phyloP scores from a whole-genome alignment of 176 grass and related monocot species.

The Juncus effusus region DNA sequence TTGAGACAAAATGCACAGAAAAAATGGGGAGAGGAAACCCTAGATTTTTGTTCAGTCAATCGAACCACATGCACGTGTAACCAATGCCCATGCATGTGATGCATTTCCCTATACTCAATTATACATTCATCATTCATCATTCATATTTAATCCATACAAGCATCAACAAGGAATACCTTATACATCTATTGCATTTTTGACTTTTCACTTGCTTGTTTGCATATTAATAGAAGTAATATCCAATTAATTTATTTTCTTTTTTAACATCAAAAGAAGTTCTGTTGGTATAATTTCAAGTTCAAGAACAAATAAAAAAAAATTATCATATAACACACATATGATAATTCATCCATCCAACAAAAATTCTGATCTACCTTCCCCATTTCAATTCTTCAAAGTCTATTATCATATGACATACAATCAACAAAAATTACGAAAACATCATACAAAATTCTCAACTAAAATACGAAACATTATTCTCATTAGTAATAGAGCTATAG shows the following conservation, averaged over 20 bases:
- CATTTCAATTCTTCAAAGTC: slow-evolving; percentile 10
- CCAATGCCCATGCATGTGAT: not conserved
- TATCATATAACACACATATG: no score
- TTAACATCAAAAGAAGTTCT: not conserved
- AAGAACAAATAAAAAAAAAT: not conserved
- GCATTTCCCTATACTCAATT: no score
- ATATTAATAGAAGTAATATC: not conserved
- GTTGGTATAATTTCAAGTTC: not conserved
- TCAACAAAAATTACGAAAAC: slow-evolving; percentile 3
- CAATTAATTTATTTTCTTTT: not conserved
- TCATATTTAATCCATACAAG: no score
- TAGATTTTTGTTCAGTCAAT: slow-evolving; percentile 12
- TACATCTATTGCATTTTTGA: no score
- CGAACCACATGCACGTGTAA: slow-evolving; percentile 9
- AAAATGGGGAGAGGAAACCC: slow-evolving; percentile 13
- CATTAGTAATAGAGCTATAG: slow-evolving; percentile 83
- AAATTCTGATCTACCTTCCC: slow-evolving; percentile 7
- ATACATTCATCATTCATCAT: no score
- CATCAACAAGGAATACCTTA: no score
- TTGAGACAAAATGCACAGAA: slow-evolving; percentile 22
- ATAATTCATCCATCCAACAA: not conserved
- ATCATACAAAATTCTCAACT: slow-evolving; percentile 31
- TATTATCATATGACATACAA: slow-evolving; percentile 29
- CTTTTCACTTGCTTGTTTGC: not conserved
- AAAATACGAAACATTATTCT: slow-evolving; percentile 70